Evolutionary conservation across 2,329 filamentous ascomycete genomes (phyloP).

Genomic region (Endoconidiophora laricicola): DNA sequence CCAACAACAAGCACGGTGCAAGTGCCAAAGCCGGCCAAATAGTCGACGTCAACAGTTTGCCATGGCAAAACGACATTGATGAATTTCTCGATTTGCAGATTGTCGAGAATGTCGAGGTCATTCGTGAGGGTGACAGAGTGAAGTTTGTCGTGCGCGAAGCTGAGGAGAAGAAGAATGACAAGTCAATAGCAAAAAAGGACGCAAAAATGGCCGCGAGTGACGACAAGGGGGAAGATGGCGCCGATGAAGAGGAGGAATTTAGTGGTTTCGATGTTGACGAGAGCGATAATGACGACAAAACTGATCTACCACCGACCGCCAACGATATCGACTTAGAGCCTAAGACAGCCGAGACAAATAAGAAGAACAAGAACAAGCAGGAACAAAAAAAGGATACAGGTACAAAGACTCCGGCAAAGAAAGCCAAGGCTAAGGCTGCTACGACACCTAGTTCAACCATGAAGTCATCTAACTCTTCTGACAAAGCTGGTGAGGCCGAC

Average conservation of each 20-base stretch:
- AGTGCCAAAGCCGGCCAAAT: conserved; percentile 18
- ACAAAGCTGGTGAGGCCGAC: conserved; percentile 18
- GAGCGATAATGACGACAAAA: conserved; percentile 20
- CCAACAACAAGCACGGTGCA: background rate
- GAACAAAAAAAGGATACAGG: conserved; percentile 2
- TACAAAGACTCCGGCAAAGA: background rate
- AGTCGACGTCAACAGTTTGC: conserved; percentile 30
- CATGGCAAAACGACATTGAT: conserved; percentile 67
- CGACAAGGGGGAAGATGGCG: conserved; percentile 12
- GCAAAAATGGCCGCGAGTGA: conserved; percentile 11
- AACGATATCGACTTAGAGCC: conserved; percentile 14
- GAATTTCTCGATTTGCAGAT: conserved; percentile 89
- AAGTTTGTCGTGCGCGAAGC: conserved; percentile 34
- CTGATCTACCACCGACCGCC: conserved; percentile 19
- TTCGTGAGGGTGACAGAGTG: conserved; percentile 44
- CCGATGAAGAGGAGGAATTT: conserved; percentile 39
- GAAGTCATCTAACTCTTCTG: background rate
- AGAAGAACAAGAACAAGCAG: conserved; percentile 19
- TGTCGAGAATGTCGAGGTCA: conserved; percentile 77
- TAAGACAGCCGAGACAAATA: conserved; percentile 18
- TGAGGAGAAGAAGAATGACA: conserved; percentile 44
- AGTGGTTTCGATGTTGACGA: conserved; percentile 42
- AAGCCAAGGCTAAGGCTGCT: background rate
- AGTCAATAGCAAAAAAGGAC: conserved; percentile 26
- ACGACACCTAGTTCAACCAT: background rate